Evolutionary conservation across 78 protist genomes (phyloP).

Genomic region (Tieghemostelium lacteum): DNA sequence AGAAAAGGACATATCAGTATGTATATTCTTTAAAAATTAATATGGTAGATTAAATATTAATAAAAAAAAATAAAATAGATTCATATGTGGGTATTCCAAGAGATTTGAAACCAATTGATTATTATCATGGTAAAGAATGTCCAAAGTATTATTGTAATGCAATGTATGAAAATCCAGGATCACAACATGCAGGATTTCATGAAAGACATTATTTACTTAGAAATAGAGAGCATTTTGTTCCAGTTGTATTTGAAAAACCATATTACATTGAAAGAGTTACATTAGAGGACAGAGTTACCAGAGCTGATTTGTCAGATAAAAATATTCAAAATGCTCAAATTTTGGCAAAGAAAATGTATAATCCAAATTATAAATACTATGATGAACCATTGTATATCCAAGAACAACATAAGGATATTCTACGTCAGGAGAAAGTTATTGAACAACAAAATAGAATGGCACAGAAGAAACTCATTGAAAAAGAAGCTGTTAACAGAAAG

Average conservation of each 20-base stretch:
- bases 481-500: neutral
- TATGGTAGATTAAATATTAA: neutral
- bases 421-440: neutral
- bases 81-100: neutral
- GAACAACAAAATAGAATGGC: slow-evolving; percentile 6
- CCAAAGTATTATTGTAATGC: slow-evolving; percentile 28
- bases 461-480: neutral
- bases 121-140: neutral
- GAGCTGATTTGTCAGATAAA: neutral
- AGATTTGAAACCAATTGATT: neutral
- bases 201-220: slow-evolving; percentile 17
- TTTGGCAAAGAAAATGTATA: neutral
- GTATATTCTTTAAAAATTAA: neutral
- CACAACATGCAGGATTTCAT: slow-evolving; percentile 29
- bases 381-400: neutral
- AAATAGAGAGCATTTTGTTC: slow-evolving; percentile 5
- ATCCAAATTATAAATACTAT: neutral
- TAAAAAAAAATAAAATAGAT: neutral
- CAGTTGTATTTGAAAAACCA: slow-evolving; percentile 27
- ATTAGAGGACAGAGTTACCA: neutral
- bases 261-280: slow-evolving; percentile 60
- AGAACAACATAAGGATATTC: neutral
- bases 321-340: neutral
- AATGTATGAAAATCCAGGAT: slow-evolving; percentile 35
- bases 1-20: slow-evolving; percentile 5